Evolutionary conservation across 163 green algal genomes (phyloP).

Genomic region (Picocystis sp.): DNA sequence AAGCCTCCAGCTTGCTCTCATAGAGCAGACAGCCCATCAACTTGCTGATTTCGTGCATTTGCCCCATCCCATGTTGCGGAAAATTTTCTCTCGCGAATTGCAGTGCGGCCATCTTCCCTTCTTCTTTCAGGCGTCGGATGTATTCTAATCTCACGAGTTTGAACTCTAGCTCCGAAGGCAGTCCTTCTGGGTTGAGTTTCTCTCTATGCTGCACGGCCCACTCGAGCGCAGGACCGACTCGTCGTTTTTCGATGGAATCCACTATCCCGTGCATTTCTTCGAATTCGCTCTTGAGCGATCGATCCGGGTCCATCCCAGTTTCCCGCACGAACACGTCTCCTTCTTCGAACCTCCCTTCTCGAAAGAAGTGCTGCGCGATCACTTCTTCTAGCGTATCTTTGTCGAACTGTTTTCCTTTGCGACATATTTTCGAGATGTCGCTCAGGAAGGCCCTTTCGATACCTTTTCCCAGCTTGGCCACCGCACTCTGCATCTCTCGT

Average conservation of each 20-base stretch:
- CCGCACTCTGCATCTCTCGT: no score
- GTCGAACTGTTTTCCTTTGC: constrained; percentile 34
- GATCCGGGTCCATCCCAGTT: constrained; percentile 33
- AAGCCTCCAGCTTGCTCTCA: constrained; percentile 14
- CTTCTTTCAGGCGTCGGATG: constrained; percentile 37
- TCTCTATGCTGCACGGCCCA: constrained; percentile 54
- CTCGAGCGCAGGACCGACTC: constrained; percentile 57
- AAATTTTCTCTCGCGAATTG: constrained; percentile 60
- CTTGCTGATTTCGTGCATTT: constrained; percentile 59
- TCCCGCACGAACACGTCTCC: constrained; percentile 58
- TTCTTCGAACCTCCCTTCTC: constrained; percentile 60
- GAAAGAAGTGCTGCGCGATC: constrained; percentile 73
- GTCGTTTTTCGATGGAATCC: constrained; percentile 29
- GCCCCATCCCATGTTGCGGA: constrained; percentile 27
- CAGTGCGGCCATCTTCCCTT: constrained; percentile 43
- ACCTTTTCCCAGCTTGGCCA: neutral
- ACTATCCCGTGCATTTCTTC: constrained; percentile 58
- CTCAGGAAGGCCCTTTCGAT: constrained; percentile 21
- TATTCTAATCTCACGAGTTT: constrained; percentile 68
- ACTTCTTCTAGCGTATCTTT: constrained; percentile 38
- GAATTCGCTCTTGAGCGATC: constrained; percentile 43
- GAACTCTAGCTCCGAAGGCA: constrained; percentile 60
- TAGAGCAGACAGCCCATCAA: constrained; percentile 81
- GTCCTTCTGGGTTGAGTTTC: constrained; percentile 22
- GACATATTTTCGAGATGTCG: constrained; percentile 49